Conservation (phyloP, 441 rosid species). For the Mallotus japonicus region DNA sequence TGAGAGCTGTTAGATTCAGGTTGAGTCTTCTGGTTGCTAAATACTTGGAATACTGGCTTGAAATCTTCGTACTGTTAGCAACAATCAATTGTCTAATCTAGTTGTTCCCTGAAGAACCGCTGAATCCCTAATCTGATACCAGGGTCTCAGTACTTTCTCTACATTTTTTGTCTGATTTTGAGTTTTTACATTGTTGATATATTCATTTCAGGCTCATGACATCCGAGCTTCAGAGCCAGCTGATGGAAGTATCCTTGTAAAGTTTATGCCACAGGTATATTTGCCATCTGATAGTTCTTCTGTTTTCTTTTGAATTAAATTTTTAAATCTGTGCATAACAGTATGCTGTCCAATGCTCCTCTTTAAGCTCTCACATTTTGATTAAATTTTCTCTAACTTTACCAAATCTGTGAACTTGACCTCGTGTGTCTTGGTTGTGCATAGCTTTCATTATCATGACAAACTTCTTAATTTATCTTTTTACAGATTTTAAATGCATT, state of each 20-base stretch:
- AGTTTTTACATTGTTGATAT: not conserved
- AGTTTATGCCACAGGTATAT: constrained; percentile 47
- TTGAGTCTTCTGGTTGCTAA: not conserved
- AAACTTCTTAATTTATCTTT: constrained; percentile 10
- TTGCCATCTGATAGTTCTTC: not conserved
- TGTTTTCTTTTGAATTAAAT: constrained; percentile 4
- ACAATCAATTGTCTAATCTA: not conserved
- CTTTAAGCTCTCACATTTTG: not conserved
- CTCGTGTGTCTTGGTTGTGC: constrained; percentile 10
- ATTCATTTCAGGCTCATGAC: constrained; percentile 28
- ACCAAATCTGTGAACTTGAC: constrained; percentile 10
- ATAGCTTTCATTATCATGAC: constrained; percentile 8
- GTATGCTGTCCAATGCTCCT: not conserved
- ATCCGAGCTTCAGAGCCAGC: constrained; percentile 26
- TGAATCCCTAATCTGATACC: constrained; percentile 2
- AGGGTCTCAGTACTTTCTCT: not conserved
- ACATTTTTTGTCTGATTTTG: too few species aligned
- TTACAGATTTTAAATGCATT: constrained; percentile 46
- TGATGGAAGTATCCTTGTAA: constrained; percentile 33
- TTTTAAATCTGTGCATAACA: not conserved
- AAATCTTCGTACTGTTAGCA: not conserved
- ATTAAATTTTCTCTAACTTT: constrained; percentile 3
- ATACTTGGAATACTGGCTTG: not conserved
- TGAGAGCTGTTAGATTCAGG: not conserved
- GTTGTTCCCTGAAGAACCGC: not conserved